Base-by-base conservation (phyloP, 176 grass and related monocot genomes). In the Cenchrus purpureus region DNA sequence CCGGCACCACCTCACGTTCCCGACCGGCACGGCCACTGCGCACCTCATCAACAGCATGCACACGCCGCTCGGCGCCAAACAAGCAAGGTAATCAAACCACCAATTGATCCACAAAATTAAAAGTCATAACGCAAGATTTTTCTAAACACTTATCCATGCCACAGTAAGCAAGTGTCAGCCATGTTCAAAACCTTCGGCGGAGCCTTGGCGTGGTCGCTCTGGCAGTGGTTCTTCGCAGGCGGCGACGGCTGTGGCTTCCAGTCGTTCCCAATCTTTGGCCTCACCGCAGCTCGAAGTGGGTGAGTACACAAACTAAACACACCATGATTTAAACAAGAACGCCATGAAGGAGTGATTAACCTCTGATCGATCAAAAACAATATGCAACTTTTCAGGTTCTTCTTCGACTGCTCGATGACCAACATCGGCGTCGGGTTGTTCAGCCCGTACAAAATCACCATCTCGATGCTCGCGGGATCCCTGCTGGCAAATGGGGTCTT, bases 21-120 rank as follows among this genome's bases (percentile, higher is more conserved):
- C 91, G 52, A 95, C 86, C 71, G 90, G 90, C 17, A 79, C 83
- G 11, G 93, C 90, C 43, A 87, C 88, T 0, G 93, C 93, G 53
- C 86, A 95, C 84, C 73, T 95, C 48, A 92, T 95, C 76, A 95
- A 95, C 80, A 90, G 83, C 66, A 87, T 95, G 52, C 93, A 91
- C 77, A 91, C 88, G 14, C 91, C 86, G 2, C 85, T 85, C 25
- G 88, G 88, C 16, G 83, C 65, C 68, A 57, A 78, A 3, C 83
- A 84, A n/a, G 85, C 88, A 50, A 53, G 13, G 49, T 51, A 12
- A 51, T 40, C 37, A 40, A 40, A 40, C 37, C 44, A 50, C 8
- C 11, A 51, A 11, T 51, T 50, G 48, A 2, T 49, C 46, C 0
- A 10, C 48, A 1, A 50, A 50, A 50, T 50, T 50, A 10, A 49